Base-by-base conservation (phyloP, 306 rosid species). In the Medicago lupulina region DNA sequence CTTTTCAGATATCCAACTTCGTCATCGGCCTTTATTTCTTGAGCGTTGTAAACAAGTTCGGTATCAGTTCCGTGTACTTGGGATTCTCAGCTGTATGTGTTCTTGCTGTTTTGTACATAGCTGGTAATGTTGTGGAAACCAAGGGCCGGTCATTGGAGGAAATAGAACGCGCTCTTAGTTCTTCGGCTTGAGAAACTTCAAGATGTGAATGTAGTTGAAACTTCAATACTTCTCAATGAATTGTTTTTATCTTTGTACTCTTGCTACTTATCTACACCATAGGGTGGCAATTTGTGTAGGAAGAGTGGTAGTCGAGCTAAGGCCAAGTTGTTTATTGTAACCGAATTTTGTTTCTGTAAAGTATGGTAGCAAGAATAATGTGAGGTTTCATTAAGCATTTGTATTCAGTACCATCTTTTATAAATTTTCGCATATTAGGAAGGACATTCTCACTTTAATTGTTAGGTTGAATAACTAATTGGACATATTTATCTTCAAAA, bases 111-210 rank as follows among this genome's bases (percentile, higher is more conserved):
- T 10, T 92, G 83, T 95, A 95, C 92, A 81, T 90, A 82, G 80
- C 96, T 3, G 81, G 91, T 68, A 95, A 92, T 12, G 93, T 95
- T 1, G 97, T 95, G 49, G 98, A 95, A 87, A 95, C 98, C 0
- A 95, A 95, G 86, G 98, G 98, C 17, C 86, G 97, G 43, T 95
- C 98, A 0, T 73, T 95, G 88, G 98, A 95, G 84, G 98, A 92
- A 82, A 95, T 95, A 47, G 98, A 95, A 77, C 89, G 86, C 2
- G 97, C 90, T 19, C 92, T 95, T 9, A 90, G 82, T 55, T 41
- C 93, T 21, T 65, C 93, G 62, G 63, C 81, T 72, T 91, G 86
- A 91, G 17, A 40, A 59, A 28, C 63, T 46, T 71, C 21, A 39
- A 40, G 43, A 81, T 67, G 46, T 55, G 38, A 50, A 11, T 67